phyloP scores from a whole-genome alignment of 768 basidiomycete species.

The Termitomyces titanicus region DNA sequence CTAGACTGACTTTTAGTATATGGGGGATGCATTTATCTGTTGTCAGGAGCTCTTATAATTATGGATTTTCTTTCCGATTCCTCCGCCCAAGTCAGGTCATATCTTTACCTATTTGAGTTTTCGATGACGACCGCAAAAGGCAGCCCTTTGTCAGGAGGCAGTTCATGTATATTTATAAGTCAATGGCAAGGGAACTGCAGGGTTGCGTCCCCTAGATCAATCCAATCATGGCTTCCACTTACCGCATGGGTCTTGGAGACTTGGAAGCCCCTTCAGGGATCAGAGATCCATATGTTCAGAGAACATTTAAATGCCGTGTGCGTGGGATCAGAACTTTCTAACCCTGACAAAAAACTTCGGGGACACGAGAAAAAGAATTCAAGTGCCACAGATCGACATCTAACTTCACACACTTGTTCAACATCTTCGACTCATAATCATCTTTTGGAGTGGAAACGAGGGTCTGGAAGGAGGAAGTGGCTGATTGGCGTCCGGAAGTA shows the following conservation, averaged over 20 bases:
- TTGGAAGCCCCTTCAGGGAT: background rate
- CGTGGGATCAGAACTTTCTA: background rate
- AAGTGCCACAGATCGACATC: constrained; percentile 1
- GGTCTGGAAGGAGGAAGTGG: background rate
- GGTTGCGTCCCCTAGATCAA: background rate
- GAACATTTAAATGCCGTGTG: constrained; percentile 4
- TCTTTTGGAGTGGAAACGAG: constrained; percentile 1
- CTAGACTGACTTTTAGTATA: background rate
- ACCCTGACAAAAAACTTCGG: constrained; percentile 8
- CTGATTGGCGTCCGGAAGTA: background rate
- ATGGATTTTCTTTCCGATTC: background rate
- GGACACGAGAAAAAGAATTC: background rate
- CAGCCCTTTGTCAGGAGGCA: constrained; percentile 3
- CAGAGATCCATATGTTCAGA: constrained; percentile 2
- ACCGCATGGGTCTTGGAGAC: constrained; percentile 4
- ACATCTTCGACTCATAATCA: background rate
- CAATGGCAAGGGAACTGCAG: background rate
- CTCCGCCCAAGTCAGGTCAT: background rate
- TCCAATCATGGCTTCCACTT: background rate
- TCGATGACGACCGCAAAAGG: background rate
- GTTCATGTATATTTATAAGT: too few species aligned
- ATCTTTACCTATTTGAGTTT: background rate
- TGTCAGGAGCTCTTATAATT: background rate
- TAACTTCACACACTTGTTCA: background rate
- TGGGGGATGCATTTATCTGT: background rate